Base-by-base conservation (phyloP, 306 rosid species). In the Hippophae gyantsensis region DNA sequence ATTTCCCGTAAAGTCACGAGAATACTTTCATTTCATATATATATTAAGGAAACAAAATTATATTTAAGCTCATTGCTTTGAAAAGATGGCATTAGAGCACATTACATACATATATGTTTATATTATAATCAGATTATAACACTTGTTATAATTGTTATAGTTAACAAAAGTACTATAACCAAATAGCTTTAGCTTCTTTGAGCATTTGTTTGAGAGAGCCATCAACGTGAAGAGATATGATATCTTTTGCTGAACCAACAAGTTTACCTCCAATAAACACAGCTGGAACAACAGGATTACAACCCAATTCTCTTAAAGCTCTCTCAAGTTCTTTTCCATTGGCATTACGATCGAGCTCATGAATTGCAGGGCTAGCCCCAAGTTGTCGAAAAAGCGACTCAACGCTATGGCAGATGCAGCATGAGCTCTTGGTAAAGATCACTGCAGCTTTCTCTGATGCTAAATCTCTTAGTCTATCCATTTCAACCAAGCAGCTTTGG, bases 391-490 rank as follows among this genome's bases (percentile, higher is more conserved):
- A 89, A 5, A 89, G 95, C 57, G 86, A 75, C 79, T 86, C 84
- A 54, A 93, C 80, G 67, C 97, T 93, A 65, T 93, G 95, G 74
- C 97, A 84, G 85, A 93, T 89, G 84, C 76, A 93, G 64, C 97
- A 93, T 46, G 95, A 80, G 76, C 99, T 93, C 87, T 86, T 89
- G 18, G 97, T 82, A 59, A 93, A 93, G 73, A 93, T 86, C 71
- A 93, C 99, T 6, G 92, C 95, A 8, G 99, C 99, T 63, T 82
- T 93, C 87, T 86, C 84, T 64, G 97, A 77, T 66, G 99, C 94
- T 84, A 93, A 81, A 26, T 82, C 82, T 69, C 72, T 82, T 27
- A 93, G 83, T 66, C 80, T 86, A 63, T 93, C 95, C 99, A 93
- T 93, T 7, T 48, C 7, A 10, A 7, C 52, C 62, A 26, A 52